phyloP scores from a whole-genome alignment of 805 yeast genomes.

The Metschnikowia hibisci region DNA sequence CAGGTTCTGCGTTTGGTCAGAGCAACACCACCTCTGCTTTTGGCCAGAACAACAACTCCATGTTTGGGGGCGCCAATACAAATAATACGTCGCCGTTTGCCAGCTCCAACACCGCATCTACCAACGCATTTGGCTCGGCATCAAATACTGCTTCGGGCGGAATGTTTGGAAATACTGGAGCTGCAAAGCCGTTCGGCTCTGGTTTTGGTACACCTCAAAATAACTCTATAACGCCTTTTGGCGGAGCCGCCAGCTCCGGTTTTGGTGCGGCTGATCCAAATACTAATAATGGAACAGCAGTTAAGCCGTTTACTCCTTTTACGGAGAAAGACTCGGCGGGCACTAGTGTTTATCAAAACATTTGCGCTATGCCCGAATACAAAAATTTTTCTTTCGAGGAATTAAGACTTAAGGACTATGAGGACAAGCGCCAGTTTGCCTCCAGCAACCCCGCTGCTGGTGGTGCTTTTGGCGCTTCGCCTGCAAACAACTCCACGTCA shows the following conservation, averaged over 20 bases:
- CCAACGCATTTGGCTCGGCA: slow-evolving; percentile 19
- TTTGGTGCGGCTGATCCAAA: slow-evolving; percentile 23
- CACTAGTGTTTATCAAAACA: slow-evolving; percentile 60
- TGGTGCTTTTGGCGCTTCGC: slow-evolving; percentile 22
- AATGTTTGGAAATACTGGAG: slow-evolving; percentile 12
- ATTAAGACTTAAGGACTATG: slow-evolving; percentile 83
- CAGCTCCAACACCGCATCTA: slow-evolving; percentile 12
- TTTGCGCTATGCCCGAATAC: slow-evolving; percentile 89
- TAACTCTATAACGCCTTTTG: slow-evolving; percentile 19
- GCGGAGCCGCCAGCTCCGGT: slow-evolving; percentile 20
- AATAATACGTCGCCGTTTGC: slow-evolving; percentile 18
- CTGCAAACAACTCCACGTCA: slow-evolving; percentile 10
- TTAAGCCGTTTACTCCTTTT: slow-evolving; percentile 63
- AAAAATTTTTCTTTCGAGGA: slow-evolving; percentile 80
- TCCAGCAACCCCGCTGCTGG: slow-evolving; percentile 27
- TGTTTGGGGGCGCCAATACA: slow-evolving; percentile 22
- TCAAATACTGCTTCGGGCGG: slow-evolving; percentile 8
- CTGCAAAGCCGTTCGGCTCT: slow-evolving; percentile 17
- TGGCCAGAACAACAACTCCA: slow-evolving; percentile 23
- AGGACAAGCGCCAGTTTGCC: slow-evolving; percentile 63
- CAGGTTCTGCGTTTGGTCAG: slow-evolving; percentile 38
- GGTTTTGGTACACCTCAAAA: slow-evolving; percentile 22
- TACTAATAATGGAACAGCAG: slow-evolving; percentile 62
- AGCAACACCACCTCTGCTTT: slow-evolving; percentile 19
- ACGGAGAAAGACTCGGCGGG: slow-evolving; percentile 69